Evolutionary conservation across 768 basidiomycete genomes (phyloP), one percentile per base, ranked within the genome.

Genomic region (Sporobolomyces pararoseus): DNA sequence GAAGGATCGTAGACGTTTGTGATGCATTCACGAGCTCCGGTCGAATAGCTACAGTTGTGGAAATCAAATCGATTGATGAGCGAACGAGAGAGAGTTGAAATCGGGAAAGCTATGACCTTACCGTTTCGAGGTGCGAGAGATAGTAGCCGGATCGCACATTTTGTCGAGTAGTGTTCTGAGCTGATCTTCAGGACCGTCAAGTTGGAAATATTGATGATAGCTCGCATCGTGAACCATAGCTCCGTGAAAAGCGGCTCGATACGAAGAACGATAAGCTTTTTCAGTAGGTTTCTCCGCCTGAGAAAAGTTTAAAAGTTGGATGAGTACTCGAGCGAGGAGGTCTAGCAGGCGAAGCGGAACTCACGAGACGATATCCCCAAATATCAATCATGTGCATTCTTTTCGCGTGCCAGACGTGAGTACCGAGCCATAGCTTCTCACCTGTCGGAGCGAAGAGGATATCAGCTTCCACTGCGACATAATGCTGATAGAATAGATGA

Each of bases 401-500:
- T 80, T 97, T 98, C 1, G 93, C 90, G 76, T 97, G 95, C 91
- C 93, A 98, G 25, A 98, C 80, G 78, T 99, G 96, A 7, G 93
- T 95, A 78, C 95, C 91, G 0, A 99, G 85, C 95, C 95, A 98
- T 17, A 84, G 81, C 79, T 97, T 97, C 72, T 89, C 84, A 35
- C 83, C 94, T 96, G 34, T 17, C 35, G n/a, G 3, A 25, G 7
- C 13, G n/a, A 13, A 10, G 1, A 1, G 17, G 19, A 7, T 31
- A n/a, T 17, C 23, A 19, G 19, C 32, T 4, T 32, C 19, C 2
- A 0, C 10, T 29, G 16, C 19, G 17, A 29, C 21, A 19, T n/a
- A 2, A 16, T 14, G 17, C 23, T 27, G 37, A 29, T 23, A 32
- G 55, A 32, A 4, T 2, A 51, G 62, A n/a, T n/a, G n/a, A n/a